A percentile compares a stretch with the other conserved stretches of the same genome.
Conservation (phyloP, 306 rosid genomes). For the Medicago arabica region DNA sequence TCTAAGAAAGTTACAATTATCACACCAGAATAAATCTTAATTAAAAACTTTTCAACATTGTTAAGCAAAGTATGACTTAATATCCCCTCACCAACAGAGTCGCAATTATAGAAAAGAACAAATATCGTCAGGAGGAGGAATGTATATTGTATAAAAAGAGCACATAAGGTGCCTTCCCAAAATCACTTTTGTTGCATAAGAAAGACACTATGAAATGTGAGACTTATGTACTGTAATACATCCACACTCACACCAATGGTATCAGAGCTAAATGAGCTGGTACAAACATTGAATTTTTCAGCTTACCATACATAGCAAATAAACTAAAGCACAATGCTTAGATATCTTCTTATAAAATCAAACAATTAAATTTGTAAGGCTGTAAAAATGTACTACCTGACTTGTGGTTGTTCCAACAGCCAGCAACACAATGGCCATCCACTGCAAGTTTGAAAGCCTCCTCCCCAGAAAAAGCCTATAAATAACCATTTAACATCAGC, state of each 20-base stretch:
- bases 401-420: constrained; percentile 98
- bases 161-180: background rate
- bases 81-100: too few species aligned
- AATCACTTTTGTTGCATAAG: background rate
- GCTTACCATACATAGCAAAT: constrained; percentile 4
- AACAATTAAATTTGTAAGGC: constrained; percentile 1
- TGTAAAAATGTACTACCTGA: constrained; percentile 58
- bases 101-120: background rate
- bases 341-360: constrained; percentile 1
- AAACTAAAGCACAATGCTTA: background rate
- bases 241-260: too few species aligned
- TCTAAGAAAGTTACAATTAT: background rate
- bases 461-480: constrained; percentile 75
- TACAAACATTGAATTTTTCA: background rate
- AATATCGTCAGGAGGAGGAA: background rate
- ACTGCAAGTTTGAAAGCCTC: constrained; percentile 85
- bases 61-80: too few species aligned
- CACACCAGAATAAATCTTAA: background rate
- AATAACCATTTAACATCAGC: constrained; percentile 31
- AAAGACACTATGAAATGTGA: background rate
- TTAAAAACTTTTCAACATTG: background rate
- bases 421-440: constrained; percentile 85
- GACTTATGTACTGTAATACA: too few species aligned
- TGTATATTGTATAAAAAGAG: background rate
- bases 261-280: too few species aligned